Base-by-base conservation (phyloP, 441 rosid species). In the Erysimum cheiri region DNA sequence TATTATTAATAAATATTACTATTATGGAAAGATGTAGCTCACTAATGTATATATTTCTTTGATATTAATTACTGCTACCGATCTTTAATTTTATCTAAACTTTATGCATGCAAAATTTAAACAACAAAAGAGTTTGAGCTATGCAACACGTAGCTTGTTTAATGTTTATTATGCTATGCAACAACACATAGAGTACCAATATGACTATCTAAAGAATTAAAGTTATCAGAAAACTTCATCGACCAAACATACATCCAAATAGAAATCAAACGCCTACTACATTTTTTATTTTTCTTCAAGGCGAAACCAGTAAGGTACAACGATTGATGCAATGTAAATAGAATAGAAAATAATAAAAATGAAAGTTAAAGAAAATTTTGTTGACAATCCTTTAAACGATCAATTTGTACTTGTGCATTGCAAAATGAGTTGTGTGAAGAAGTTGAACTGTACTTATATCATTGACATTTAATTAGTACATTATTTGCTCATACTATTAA, bases 41-140 rank as follows among this genome's bases (percentile, higher is more conserved):
- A 28, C 2, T 59, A 50, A 50, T 73, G 56, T 73, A 52, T 48
- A 66, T 66, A 60, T 50, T 57, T 22, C 56, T 56, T 64, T 64
- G 47, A n/a, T n/a, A n/a, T n/a, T n/a, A 64, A 29, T 47, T 43
- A 41, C 14, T 39, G 53, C 31, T 47, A 71, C 12, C 17, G 10
- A 39, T 40, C 24, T 9, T 4, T 60, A 31, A 33, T 9, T 8
- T 60, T n/a, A n/a, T n/a, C n/a, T n/a, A n/a, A 41, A 12, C 17
- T 14, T 4, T 67, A 53, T 62, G 56, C 31, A 11, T 22, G 24
- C 1, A 22, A 0, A 22, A 2, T 22, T 22, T 22, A 61, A 46
- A 3, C 37, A 33, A 3, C 11, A 49, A 60, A 39, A 4, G 37
- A 69, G 39, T 26, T 57, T 35, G 39, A n/a, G 63, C 32, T 58